These are phyloP conservation scores for Cucurbita maxima DNA, from an alignment of 306 rosid genomes.

Conservation along the genomic window DNA sequence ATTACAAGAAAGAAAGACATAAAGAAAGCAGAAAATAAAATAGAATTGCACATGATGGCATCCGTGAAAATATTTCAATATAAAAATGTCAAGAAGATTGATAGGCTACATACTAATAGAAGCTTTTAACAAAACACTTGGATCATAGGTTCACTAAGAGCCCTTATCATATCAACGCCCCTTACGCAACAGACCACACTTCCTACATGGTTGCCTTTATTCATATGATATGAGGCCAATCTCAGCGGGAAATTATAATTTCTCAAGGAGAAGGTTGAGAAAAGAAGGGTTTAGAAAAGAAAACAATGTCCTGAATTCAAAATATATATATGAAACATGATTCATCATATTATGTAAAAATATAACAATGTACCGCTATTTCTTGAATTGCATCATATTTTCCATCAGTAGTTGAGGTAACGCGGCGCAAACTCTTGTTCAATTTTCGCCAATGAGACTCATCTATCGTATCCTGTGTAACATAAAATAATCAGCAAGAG, in stretches of 20 bases:
- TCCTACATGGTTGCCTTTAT: background rate
- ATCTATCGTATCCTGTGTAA: conserved; percentile 65
- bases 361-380: conserved; percentile 30
- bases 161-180: background rate
- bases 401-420: conserved; percentile 76
- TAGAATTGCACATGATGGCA: background rate
- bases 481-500: conserved; percentile 9
- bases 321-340: background rate
- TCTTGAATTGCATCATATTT: conserved; percentile 66
- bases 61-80: background rate
- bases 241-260: background rate
- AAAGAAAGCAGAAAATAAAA: background rate
- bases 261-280: background rate
- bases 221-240: background rate
- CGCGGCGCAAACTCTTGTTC: conserved; percentile 65
- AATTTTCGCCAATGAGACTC: conserved; percentile 63
- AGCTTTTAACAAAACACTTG: background rate
- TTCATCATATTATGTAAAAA: background rate
- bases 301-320: background rate
- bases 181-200: background rate
- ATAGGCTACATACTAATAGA: background rate
- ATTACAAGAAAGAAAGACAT: background rate
- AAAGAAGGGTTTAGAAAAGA: background rate
- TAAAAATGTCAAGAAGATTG: background rate
- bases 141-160: background rate